Base-by-base conservation (phyloP, 257 asterid genomes). In the Scutellaria baicalensis region DNA sequence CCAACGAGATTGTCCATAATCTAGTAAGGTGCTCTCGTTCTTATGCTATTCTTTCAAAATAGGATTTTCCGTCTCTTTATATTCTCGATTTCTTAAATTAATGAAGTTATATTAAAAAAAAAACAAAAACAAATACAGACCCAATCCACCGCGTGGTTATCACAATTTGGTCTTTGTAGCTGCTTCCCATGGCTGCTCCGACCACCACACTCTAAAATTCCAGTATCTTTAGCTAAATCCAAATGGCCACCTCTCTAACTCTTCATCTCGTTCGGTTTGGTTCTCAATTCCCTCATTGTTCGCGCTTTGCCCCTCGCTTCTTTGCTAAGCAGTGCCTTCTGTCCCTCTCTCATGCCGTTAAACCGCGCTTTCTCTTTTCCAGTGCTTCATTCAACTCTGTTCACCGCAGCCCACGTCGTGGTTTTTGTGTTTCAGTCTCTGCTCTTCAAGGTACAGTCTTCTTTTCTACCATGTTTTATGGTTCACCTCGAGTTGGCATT, bases 161-260 rank as follows among this genome's bases (percentile, higher is more conserved):
- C 70, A 14, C 70, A 51, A 11, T 39, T 27, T 51, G 27, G 12
- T 13, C 39, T 16, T 14, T 50, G 20, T 12, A 18, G 18, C 18
- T 20, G 16, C 31, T 45, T 13, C 12, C 69, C 69, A 60, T 60
- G 69, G 63, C 62, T 59, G 2, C 68, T 68, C 54, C 72, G 10
- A 60, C 69, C 27, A 20, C 57, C 49, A 11, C 54, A 35, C 4
- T 31, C 49, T 57, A 47, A 64, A 68, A 8, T 54, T 23, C 11
- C 18, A 27, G 20, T 23, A 54, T 43, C 48, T 64, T 66, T 9
- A 3, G 27, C 17, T 10, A 36, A 33, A 33, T 63, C 49, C 70
- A 73, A 43, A 90, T 90, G 97, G 84, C 92, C 9, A 21, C 85
- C 39, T 72, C 78, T 75, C 66, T 82, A 21, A 78, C 81, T 21